phyloP scores from a whole-genome alignment of 2,329 filamentous ascomycete species.

The Capronia epimyces region DNA sequence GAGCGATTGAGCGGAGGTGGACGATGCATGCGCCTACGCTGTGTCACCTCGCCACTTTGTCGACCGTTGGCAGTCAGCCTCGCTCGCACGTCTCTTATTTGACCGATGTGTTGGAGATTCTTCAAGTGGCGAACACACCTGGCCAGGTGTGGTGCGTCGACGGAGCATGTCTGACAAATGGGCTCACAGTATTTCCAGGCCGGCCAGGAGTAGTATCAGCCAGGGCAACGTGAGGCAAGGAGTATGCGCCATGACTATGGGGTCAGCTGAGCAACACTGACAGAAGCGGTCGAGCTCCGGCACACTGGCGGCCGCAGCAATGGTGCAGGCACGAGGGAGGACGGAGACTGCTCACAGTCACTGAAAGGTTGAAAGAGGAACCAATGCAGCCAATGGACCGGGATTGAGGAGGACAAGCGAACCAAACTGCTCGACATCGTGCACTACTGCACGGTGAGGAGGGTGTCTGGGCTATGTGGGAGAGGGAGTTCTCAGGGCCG shows the following conservation, averaged over 20 bases:
- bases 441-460: slow-evolving; percentile 20
- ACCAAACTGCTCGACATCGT: slow-evolving; percentile 23
- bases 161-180: slow-evolving; percentile 2
- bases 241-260: slow-evolving; percentile 12
- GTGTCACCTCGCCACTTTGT: slow-evolving; percentile 23
- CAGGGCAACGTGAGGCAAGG: slow-evolving; percentile 1
- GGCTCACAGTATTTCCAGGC: slow-evolving; percentile 4
- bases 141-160: background rate
- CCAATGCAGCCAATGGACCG: slow-evolving; percentile 12
- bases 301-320: slow-evolving; percentile 14
- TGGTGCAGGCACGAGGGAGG: slow-evolving; percentile 14
- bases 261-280: slow-evolving; percentile 23
- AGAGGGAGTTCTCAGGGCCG: slow-evolving; percentile 1
- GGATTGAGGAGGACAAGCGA: slow-evolving; percentile 14
- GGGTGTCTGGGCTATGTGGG: slow-evolving; percentile 17
- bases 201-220: slow-evolving; percentile 7
- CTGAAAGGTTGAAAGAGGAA: slow-evolving; percentile 3
- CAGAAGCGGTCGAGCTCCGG: slow-evolving; percentile 13
- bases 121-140: background rate
- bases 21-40: slow-evolving; percentile 8
- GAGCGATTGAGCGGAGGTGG: slow-evolving; percentile 17
- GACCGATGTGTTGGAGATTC: slow-evolving; percentile 1
- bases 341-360: slow-evolving; percentile 5
- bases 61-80: slow-evolving; percentile 23
- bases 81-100: slow-evolving; percentile 11